Evolutionary conservation across 2,329 filamentous ascomycete species (phyloP), one percentile per base, ranked within the genome.

Genomic region (Aureobasidium sp.): DNA sequence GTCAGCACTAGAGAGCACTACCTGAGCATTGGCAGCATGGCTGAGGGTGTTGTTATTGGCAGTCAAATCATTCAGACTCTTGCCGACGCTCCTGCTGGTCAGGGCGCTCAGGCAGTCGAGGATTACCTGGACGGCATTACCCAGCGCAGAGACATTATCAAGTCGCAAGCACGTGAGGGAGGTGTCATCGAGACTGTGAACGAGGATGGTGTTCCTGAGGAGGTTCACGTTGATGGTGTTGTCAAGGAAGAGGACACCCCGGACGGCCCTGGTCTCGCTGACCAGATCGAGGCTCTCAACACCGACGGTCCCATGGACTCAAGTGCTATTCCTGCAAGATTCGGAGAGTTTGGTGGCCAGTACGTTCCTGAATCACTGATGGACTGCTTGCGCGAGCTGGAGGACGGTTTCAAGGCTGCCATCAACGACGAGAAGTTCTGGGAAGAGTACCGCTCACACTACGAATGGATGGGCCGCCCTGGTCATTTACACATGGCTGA

Each of bases 301-400:
- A 83, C 84, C 66, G 78, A 82, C 61, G 80, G 78, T 3, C 67
- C 55, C 44, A 69, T 69, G 59, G 72, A 78, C 62, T 69, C 71
- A 8, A 69, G 74, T 46, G 85, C 88, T 69, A 85, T 94, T 57
- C 90, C 92, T 13, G 85, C 91, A 66, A 87, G 92, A 57, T 97
- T 99, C 70, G 94, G 94, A 67, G 89, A 97, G 73, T 99, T 96
- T 67, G 94, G 94, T 70, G 94, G 94, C 17, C 93, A 97, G 75
- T 99, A 97, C 72, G 94, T 99, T 2, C 94, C 94, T 1, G 94
- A 99, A 76, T 94, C 92, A 24, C 83, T 99, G 65, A 97, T 99
- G 93, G 93, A 97, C 78, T 97, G 93, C 73, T 79, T 99, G 63
- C 87, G 87, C 0, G 85, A 99, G 76, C 84, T 99, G 6, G 93